Evolutionary conservation across 164 flowering plant species (phyloP).

Genomic region (Chloranthus sessilifolius): DNA sequence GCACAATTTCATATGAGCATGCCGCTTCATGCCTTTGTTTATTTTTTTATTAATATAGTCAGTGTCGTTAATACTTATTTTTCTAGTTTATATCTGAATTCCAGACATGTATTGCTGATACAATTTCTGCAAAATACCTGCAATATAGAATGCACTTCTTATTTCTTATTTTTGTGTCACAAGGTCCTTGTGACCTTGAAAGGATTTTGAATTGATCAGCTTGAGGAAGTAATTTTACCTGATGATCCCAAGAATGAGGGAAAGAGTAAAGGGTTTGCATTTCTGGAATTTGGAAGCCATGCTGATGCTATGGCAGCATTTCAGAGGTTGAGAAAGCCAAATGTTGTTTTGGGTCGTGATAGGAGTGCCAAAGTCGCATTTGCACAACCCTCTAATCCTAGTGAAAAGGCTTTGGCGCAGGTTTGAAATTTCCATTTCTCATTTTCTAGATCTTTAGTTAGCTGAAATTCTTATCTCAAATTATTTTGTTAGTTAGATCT

Average conservation of each 20-base stretch:
- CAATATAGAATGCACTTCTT: no score
- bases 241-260: slow-evolving; percentile 33
- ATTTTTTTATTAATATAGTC: no score
- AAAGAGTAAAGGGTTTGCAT: slow-evolving; percentile 33
- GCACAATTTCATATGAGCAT: no score
- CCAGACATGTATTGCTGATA: no score
- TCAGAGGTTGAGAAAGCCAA: slow-evolving; percentile 33
- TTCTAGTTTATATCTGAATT: no score
- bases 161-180: no score
- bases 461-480: no score
- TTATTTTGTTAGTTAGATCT: no score
- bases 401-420: slow-evolving; percentile 33
- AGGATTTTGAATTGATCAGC: slow-evolving; percentile 25
- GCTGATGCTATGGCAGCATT: slow-evolving; percentile 38
- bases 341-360: slow-evolving; percentile 38
- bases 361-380: slow-evolving; percentile 40
- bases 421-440: slow-evolving; percentile 24
- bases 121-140: no score
- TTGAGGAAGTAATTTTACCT: slow-evolving; percentile 31
- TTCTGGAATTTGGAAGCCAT: slow-evolving; percentile 31
- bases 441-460: no score
- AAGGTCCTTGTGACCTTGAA: slow-evolving; percentile 31
- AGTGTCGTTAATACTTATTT: no score
- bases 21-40: no score
- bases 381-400: slow-evolving; percentile 28